Base-by-base conservation (phyloP, 2,329 filamentous ascomycete species). In the Aspergillus sp. region DNA sequence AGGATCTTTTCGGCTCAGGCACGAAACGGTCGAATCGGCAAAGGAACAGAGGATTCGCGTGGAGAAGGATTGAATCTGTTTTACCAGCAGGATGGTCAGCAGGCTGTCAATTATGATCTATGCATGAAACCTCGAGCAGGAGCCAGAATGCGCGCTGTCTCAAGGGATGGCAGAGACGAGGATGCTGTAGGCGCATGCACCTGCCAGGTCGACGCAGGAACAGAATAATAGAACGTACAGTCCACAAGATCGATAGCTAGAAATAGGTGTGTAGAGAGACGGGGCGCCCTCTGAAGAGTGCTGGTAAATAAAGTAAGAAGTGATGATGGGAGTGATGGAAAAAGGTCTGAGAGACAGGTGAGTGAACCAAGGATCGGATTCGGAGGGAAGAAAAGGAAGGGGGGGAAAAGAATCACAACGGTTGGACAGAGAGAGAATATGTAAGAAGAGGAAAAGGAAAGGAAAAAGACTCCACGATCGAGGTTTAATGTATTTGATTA, bases 401-500 rank as follows among this genome's bases (percentile, higher is more conserved):
- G 17, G 17, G 17, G 3, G 27, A 23, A 35, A 30, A 30, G 4
- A 5, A 22, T 22, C 20, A 12, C 25, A 30, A 38, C 35, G 15
- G 12, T 15, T 15, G 19, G 35, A 19, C 15, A 38, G 13, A 38
- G 35, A 38, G 38, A 41, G 45, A 46, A 43, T 22, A 43, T 38
- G 41, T 46, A 41, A 48, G 47, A 38, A 30, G 38, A 42, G 46
- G 39, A 41, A 41, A 42, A 25, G 37, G 17, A 39, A 19, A 39
- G 17, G 19, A 22, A 42, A 25, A 42, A 19, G 23, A 23, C 39
- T 41, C 39, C 39, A 41, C 39, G 39, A 25, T 42, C 23, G 25
- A 30, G 25, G 25, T 30, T 12, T 12, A 30, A 30, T 30, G 46
- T 54, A 53, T 51, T 56, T 56, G 45, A 49, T 55, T 58, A 46